Conservation (phyloP, 2,329 filamentous ascomycete species). For the Biscogniauxia mediterranea region DNA sequence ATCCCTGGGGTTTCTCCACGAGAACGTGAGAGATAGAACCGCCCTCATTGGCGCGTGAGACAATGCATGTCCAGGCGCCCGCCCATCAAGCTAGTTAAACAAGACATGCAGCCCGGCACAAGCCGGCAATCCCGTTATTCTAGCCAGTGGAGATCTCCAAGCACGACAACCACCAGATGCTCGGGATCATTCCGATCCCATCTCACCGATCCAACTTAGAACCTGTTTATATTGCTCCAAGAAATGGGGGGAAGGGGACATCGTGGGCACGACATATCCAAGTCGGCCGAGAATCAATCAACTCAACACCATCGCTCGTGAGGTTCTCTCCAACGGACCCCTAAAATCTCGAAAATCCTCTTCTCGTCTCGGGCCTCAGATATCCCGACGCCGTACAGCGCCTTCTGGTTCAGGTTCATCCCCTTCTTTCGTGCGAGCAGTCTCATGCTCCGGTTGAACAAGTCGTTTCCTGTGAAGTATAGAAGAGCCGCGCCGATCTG, state of each 20-base stretch:
- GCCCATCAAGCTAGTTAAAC: neutral
- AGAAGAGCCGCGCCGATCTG: constrained; percentile 82
- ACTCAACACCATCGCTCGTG: constrained; percentile 70
- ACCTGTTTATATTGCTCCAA: neutral
- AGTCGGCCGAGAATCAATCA: constrained; percentile 1
- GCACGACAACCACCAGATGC: neutral
- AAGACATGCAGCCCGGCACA: neutral
- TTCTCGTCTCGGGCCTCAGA: constrained; percentile 73
- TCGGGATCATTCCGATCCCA: neutral
- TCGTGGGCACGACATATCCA: neutral
- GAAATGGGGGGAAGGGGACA: neutral
- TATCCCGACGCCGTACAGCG: constrained; percentile 71
- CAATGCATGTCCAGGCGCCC: neutral
- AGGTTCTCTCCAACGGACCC: constrained; percentile 81
- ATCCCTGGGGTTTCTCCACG: neutral
- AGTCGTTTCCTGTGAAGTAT: constrained; percentile 96
- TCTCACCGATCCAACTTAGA: neutral
- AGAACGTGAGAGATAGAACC: neutral
- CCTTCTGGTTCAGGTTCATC: constrained; percentile 82
- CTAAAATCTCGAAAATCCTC: constrained; percentile 76
- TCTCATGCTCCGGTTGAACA: constrained; percentile 87
- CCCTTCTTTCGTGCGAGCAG: constrained; percentile 76
- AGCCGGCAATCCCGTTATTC: neutral
- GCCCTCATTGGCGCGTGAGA: neutral
- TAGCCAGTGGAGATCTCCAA: neutral